phyloP scores from a whole-genome alignment of 352 stramenopile species.

The Thalassiosira ordinaria region DNA sequence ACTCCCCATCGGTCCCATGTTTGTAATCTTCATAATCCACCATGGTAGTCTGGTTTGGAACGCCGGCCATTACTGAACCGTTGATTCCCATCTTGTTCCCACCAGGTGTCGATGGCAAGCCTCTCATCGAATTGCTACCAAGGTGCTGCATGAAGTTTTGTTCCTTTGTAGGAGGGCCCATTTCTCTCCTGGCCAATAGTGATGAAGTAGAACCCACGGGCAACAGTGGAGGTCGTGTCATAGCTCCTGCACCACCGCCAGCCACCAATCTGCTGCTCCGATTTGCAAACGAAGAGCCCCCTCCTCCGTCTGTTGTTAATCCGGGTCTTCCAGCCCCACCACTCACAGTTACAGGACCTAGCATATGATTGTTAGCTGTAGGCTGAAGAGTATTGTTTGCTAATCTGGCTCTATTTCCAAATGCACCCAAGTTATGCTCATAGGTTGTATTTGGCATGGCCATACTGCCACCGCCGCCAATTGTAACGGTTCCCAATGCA shows the following conservation, averaged over 20 bases:
- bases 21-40: constrained; percentile 16
- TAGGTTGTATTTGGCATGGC: constrained; percentile 5
- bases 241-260: constrained; percentile 10
- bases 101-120: background rate
- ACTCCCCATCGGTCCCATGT: background rate
- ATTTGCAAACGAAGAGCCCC: background rate
- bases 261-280: background rate
- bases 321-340: too few relatives aligned
- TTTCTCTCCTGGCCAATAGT: background rate
- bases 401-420: background rate
- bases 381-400: background rate
- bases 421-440: background rate
- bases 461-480: constrained; percentile 11
- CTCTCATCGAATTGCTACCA: background rate
- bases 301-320: too few relatives aligned
- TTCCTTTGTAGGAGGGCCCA: background rate
- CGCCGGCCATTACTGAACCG: background rate
- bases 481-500: constrained; percentile 19
- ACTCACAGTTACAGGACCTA: background rate
- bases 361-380: background rate
- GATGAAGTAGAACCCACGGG: constrained; percentile 9
- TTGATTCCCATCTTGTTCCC: background rate
- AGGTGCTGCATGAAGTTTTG: background rate
- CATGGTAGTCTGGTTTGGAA: background rate
- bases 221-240: constrained; percentile 6